Evolutionary conservation across 1,284 basidiomycete species (phyloP), one percentile per base, ranked within the genome.

Genomic region (Cryptococcus wingfieldii): DNA sequence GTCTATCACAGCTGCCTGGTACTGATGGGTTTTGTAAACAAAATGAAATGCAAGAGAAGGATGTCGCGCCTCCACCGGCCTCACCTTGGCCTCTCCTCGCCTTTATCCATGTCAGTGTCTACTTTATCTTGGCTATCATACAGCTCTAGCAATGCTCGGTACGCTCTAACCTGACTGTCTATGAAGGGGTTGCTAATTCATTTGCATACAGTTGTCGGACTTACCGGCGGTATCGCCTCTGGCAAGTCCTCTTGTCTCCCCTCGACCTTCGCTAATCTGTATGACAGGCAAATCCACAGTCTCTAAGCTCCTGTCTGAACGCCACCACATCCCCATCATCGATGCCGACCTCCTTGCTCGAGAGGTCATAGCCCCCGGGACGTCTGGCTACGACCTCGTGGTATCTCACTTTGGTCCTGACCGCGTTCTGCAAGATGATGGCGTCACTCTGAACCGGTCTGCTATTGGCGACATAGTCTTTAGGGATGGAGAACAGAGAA

Each of bases 151-250:
- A 34, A 46, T 46, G 45, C 27, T 46, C 19, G 27, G 45, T 46
- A 16, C 14, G 45, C 25, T n/a, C 16, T 42, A 16, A 16, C 16
- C 13, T 8, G 4, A 8, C 41, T 23, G 1, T 42, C 19, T 16
- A 42, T 23, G 8, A 42, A 7, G 14, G 14, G 10, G 31, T 23
- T 34, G 31, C 41, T 42, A 5, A 42, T n/a, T 8, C 41, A 9
- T 10, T 2, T 42, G 41, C 27, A 14, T 16, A n/a, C 54, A 95
- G 93, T 98, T 59, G 84, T 98, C 60, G 95, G 95, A 46, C 83
- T 98, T 41, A 97, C 95, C 14, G 96, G 96, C 23, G 92, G 95
- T 2, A 98, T 98, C 59, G 91, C 92, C 37, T 95, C 94, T 0
- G 94, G 93, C 70, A 52, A 47, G 64, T 50, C 67, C 60, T 8